These are phyloP conservation scores for Prunus fruticosa DNA, from an alignment of 306 rosid genomes.

Conservation along the genomic window DNA sequence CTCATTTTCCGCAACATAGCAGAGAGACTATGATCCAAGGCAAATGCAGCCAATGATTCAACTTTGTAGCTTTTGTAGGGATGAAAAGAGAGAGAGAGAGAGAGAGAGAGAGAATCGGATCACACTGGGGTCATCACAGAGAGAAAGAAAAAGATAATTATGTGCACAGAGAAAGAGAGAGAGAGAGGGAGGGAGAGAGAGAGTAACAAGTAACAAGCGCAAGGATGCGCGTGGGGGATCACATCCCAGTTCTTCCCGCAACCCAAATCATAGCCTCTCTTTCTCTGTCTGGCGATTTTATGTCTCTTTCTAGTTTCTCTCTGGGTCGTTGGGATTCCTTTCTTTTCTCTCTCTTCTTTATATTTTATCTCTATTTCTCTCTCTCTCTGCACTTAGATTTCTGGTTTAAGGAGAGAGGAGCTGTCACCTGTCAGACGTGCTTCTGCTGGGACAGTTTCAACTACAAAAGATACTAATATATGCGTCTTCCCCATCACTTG, in stretches of 20 bases:
- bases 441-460: conserved; percentile 12
- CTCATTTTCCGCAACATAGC: background rate
- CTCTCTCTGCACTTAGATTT: conserved; percentile 1
- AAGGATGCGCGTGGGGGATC: conserved; percentile 13
- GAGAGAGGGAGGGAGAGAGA: conserved; percentile 4
- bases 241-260: background rate
- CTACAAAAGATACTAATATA: background rate
- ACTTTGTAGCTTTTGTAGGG: background rate
- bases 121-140: conserved; percentile 13
- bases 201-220: background rate
- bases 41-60: background rate
- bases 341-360: background rate
- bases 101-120: conserved; percentile 11
- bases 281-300: background rate
- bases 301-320: conserved; percentile 7
- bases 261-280: background rate
- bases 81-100: background rate
- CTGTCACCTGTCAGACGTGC: conserved; percentile 8
- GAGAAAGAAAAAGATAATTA: background rate
- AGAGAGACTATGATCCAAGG: background rate
- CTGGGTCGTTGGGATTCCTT: conserved; percentile 20
- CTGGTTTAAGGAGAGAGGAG: conserved; percentile 24
- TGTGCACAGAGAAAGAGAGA: background rate
- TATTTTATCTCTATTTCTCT: background rate
- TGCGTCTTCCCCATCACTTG: background rate